Conservation (phyloP, 495 filamentous ascomycete genomes). For the Trichoderma asperelloides region DNA sequence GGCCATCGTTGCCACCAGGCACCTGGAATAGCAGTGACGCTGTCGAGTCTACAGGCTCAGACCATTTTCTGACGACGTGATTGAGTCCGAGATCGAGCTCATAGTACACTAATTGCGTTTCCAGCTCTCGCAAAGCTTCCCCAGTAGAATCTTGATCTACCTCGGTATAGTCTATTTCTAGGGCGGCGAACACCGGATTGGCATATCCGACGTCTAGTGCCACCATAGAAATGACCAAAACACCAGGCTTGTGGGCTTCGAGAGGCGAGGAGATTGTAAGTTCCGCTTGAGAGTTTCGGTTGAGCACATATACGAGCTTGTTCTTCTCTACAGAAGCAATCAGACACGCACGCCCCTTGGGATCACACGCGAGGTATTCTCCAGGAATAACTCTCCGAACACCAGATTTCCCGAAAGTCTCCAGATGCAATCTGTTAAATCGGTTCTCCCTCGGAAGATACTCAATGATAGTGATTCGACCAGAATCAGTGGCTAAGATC, state of each 20-base stretch:
- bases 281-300: conserved; percentile 88
- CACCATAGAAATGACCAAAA: conserved; percentile 76
- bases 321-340: conserved; percentile 96
- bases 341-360: conserved; percentile 88
- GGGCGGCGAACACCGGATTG: conserved; percentile 88
- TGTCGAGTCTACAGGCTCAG: conserved; percentile 83
- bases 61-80: conserved; percentile 93
- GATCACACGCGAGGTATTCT: conserved; percentile 89
- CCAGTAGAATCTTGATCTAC: conserved; percentile 87
- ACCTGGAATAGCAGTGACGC: conserved; percentile 90
- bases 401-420: conserved; percentile 98
- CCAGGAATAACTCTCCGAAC: conserved; percentile 88
- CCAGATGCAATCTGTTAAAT: conserved; percentile 82
- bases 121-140: conserved; percentile 66
- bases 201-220: conserved; percentile 92
- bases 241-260: conserved; percentile 96
- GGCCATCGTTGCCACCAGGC: conserved; percentile 86
- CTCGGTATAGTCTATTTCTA: conserved; percentile 90
- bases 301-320: conserved; percentile 97
- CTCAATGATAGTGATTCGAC: conserved; percentile 88
- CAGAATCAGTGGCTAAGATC: conserved; percentile 89
- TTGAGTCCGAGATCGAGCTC: conserved; percentile 95
- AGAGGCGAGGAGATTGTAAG: conserved; percentile 93
- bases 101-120: conserved; percentile 92
- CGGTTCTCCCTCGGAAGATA: conserved; percentile 80